These are phyloP conservation scores for Penicillium daleae DNA, from an alignment of 495 filamentous ascomycete species.

Conservation along the genomic window DNA sequence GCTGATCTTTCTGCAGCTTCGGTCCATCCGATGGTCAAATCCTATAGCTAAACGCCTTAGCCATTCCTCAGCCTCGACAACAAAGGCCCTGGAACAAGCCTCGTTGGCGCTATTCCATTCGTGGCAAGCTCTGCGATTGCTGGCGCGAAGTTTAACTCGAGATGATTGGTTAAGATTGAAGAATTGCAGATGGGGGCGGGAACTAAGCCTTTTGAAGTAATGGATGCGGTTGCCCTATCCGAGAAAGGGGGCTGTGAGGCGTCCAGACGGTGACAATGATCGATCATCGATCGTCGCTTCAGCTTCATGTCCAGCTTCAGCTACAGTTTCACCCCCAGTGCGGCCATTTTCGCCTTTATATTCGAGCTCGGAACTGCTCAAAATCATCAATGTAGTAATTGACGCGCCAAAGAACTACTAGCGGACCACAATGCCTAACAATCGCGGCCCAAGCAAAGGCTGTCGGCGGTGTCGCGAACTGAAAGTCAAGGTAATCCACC, in stretches of 20 bases:
- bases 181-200: neutral
- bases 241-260: neutral
- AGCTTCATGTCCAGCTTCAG: neutral
- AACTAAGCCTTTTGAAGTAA: conserved; percentile 12
- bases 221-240: neutral
- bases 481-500: conserved; percentile 12
- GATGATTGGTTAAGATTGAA: neutral
- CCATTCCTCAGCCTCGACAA: neutral
- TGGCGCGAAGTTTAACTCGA: neutral
- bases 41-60: neutral
- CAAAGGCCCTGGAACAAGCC: neutral
- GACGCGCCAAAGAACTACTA: neutral
- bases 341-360: neutral
- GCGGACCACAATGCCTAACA: conserved; percentile 11
- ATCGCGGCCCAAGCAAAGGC: conserved; percentile 20
- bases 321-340: no score
- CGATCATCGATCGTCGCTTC: neutral
- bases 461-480: conserved; percentile 13
- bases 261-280: no score
- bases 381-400: neutral
- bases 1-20: neutral
- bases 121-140: neutral
- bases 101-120: neutral
- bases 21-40: neutral
- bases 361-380: neutral